These are phyloP conservation scores for Talaromyces sp. DNA, from an alignment of 2,329 filamentous ascomycete genomes.

Conservation along the genomic window DNA sequence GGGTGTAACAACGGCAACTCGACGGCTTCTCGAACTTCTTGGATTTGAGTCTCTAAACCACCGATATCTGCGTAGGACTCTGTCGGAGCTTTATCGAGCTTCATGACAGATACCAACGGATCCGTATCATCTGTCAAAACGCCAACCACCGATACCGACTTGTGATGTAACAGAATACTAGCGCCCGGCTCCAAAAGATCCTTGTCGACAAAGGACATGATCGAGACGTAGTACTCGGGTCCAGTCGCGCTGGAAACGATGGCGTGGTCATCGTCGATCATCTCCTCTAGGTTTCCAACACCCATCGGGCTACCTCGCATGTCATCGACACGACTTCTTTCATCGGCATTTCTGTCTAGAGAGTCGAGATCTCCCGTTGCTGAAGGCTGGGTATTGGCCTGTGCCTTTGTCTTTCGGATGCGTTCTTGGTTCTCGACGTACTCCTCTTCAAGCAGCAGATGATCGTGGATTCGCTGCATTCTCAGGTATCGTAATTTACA, in stretches of 20 bases:
- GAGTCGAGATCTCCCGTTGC: constrained; percentile 67
- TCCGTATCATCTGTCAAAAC: constrained; percentile 95
- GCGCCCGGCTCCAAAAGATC: constrained; percentile 94
- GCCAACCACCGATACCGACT: constrained; percentile 95
- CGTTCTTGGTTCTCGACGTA: constrained; percentile 99
- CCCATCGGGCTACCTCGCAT: constrained; percentile 99
- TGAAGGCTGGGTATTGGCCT: constrained; percentile 54
- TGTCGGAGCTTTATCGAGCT: constrained; percentile 96
- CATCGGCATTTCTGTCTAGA: constrained; percentile 85
- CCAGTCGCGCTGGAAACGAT: constrained; percentile 97
- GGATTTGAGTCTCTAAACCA: constrained; percentile 90
- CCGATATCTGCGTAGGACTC: constrained; percentile 99
- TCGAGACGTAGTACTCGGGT: constrained; percentile 98
- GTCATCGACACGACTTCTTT: constrained; percentile 91
- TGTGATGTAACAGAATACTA: constrained; percentile 92
- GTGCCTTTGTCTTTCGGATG: constrained; percentile 83
- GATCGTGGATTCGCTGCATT: constrained; percentile 98
- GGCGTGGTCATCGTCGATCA: constrained; percentile 98
- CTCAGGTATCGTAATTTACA: constrained; percentile 96
- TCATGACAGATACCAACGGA: constrained; percentile 96
- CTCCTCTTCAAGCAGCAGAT: constrained; percentile 93
- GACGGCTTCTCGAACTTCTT: constrained; percentile 95
- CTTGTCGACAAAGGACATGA: constrained; percentile 99
- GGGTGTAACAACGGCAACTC: constrained; percentile 92
- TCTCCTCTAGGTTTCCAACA: constrained; percentile 93